Evolutionary conservation across 192 early-diverging fungal species (phyloP), one percentile per base, ranked within the genome.

Genomic region (Gaertneriomyces semiglobifer): DNA sequence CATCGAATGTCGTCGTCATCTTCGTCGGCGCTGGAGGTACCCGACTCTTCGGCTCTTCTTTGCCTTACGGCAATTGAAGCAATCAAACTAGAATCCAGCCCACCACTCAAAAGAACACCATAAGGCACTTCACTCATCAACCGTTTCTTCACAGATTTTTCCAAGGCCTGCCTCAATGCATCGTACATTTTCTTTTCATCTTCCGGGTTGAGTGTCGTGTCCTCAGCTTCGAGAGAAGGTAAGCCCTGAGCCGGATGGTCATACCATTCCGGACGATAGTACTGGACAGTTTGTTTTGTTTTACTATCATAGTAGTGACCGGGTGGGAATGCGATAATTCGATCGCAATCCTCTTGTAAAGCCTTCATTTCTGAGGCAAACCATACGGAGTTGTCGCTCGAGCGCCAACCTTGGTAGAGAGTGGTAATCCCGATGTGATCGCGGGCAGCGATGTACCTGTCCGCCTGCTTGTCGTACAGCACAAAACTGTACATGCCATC

Each of bases 371-470:
- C 96, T 1, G 92, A 94, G 19, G 94, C 77, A 66, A 98, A 92
- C 77, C 92, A 98, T 48, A 94, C 81, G 6, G 93, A 93, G 62
- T 87, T 87, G 65, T 95, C 94, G 40, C 82, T 81, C 51, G 82
- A 81, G 62, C 87, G 84, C 82, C 89, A 95, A 18, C 96, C 96
- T 66, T 92, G 88, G 83, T 98, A 98, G 44, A 98, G 80, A 38
- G 96, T 96, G 67, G 96, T 97, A 82, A 98, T 94, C 68, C 96
- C 96, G 74, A 98, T 91, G 60, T 94, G 93, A 70, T 98, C 96
- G 68, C 96, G 91, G 20, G 93, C 94, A n/a, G 90, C 93, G 60
- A 98, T 78, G 68, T 93, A 82, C 42, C 87, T 77, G 78, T 94
- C 87, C 63, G 83, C 86, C 66, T 83, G 86, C 12, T 80, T 71